These are phyloP conservation scores for Alternaria sp. DNA, from an alignment of 2,329 filamentous ascomycete genomes.

Conservation along the genomic window DNA sequence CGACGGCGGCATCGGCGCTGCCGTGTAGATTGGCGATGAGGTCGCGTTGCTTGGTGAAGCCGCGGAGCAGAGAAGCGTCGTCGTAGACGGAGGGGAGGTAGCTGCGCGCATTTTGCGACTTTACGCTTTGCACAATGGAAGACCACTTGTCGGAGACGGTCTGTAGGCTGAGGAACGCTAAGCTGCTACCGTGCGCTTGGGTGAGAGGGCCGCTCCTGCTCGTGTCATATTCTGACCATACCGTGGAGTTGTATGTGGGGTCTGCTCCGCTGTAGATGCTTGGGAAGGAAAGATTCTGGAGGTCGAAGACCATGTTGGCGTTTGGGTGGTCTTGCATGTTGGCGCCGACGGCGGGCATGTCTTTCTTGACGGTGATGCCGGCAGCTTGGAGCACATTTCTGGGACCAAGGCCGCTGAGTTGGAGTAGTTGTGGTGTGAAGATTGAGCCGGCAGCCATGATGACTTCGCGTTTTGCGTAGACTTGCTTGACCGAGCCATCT, in stretches of 20 bases:
- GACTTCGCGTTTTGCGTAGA: slow-evolving; percentile 57
- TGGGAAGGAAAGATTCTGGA: slow-evolving; percentile 30
- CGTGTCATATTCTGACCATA: slow-evolving; percentile 36
- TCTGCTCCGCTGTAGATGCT: slow-evolving; percentile 33
- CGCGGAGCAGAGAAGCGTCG: slow-evolving; percentile 26
- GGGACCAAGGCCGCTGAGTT: slow-evolving; percentile 42
- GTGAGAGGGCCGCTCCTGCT: slow-evolving; percentile 40
- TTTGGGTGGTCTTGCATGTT: slow-evolving; percentile 48
- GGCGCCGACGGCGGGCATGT: slow-evolving; percentile 41
- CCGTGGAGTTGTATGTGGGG: slow-evolving; percentile 35
- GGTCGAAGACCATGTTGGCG: slow-evolving; percentile 29
- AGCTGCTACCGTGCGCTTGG: slow-evolving; percentile 33
- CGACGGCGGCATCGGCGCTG: slow-evolving; percentile 38
- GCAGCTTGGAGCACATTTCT: slow-evolving; percentile 32
- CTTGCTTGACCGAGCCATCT: slow-evolving; percentile 27
- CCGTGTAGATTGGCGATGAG: slow-evolving; percentile 34
- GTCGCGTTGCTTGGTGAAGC: slow-evolving; percentile 34
- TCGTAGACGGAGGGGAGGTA: slow-evolving; percentile 31
- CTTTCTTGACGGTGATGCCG: slow-evolving; percentile 33
- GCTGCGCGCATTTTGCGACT: slow-evolving; percentile 23
- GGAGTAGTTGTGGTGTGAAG: slow-evolving; percentile 64
- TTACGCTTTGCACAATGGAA: slow-evolving; percentile 28
- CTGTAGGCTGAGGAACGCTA: slow-evolving; percentile 31
- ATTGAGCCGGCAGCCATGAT: slow-evolving; percentile 66
- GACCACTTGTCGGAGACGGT: slow-evolving; percentile 27